A percentile compares a stretch with the other conserved stretches of the same genome.
Evolutionary conservation across 2,329 filamentous ascomycete genomes (phyloP).

Genomic region (Arthrobotrys musiformis): DNA sequence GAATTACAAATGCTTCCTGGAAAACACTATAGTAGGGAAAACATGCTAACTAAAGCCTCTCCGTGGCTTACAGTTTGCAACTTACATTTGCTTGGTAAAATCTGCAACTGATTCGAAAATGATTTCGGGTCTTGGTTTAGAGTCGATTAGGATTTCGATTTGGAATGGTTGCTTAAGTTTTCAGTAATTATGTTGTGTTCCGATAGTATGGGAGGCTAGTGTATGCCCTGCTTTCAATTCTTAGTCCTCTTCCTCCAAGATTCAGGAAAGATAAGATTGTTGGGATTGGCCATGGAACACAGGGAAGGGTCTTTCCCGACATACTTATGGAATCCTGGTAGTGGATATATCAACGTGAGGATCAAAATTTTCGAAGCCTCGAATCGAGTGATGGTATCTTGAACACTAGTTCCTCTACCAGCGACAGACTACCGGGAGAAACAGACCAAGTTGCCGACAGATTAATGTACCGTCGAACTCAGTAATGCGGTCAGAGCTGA

Average conservation of each 20-base stretch:
- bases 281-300: slow-evolving; percentile 41
- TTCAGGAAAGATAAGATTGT: slow-evolving; percentile 52
- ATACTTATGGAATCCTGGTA: slow-evolving; percentile 56
- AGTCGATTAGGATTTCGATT: background rate
- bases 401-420: slow-evolving; percentile 23
- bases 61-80: background rate
- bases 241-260: slow-evolving; percentile 24
- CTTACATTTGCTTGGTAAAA: background rate
- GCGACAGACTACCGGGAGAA: slow-evolving; percentile 55
- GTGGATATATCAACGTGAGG: slow-evolving; percentile 44
- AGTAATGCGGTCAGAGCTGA: slow-evolving; percentile 48
- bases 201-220: background rate
- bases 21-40: slow-evolving; percentile 1
- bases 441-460: slow-evolving; percentile 51
- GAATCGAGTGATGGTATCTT: slow-evolving; percentile 19
- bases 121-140: background rate
- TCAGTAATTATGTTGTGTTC: slow-evolving; percentile 6
- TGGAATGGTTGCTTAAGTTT: background rate
- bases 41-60: background rate
- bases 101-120: background rate
- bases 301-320: slow-evolving; percentile 51
- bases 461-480: slow-evolving; percentile 39
- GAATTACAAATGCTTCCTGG: background rate
- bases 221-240: slow-evolving; percentile 30
- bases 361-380: slow-evolving; percentile 23